These are phyloP conservation scores for Rutidosis leptorrhynchoides DNA, from an alignment of 129 eudicot species.

Conservation along the genomic window DNA sequence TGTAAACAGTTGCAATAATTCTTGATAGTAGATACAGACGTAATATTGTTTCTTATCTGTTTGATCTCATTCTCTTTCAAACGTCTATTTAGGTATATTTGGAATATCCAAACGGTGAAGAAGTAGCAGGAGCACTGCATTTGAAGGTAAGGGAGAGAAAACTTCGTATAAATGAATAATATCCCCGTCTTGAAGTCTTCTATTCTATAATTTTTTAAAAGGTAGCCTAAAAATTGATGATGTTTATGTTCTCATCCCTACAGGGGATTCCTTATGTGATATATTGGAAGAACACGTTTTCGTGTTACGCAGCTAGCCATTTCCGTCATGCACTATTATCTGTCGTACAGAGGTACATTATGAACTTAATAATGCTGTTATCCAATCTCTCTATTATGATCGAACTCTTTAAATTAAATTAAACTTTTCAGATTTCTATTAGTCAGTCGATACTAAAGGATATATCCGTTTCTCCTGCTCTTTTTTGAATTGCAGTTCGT, in stretches of 20 bases:
- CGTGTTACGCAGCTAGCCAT: conserved; percentile 71
- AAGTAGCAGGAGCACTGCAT: conserved; percentile 71
- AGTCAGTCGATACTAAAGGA: background rate
- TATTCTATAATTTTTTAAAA: conserved; percentile 6
- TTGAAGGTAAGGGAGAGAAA: conserved; percentile 46
- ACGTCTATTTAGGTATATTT: conserved; percentile 65
- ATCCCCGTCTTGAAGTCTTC: background rate
- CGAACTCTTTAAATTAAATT: background rate
- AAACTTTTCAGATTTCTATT: background rate
- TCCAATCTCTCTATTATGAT: conserved; percentile 6
- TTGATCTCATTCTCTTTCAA: conserved; percentile 19
- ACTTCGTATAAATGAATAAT: conserved; percentile 7
- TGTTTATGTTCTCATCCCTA: conserved; percentile 21
- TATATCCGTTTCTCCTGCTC: conserved; percentile 12
- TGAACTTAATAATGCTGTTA: conserved; percentile 12
- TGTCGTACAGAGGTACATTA: conserved; percentile 69
- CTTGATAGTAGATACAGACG: background rate
- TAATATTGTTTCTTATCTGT: background rate
- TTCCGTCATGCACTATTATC: conserved; percentile 88
- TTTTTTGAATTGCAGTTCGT: conserved; percentile 51
- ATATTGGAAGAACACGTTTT: conserved; percentile 73
- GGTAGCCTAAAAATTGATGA: background rate
- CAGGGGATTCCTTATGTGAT: conserved; percentile 95
- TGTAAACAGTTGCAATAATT: background rate
- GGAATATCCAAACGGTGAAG: conserved; percentile 78